Evolutionary conservation across 352 stramenopile species (phyloP).

Genomic region (Plasmopara viticola): DNA sequence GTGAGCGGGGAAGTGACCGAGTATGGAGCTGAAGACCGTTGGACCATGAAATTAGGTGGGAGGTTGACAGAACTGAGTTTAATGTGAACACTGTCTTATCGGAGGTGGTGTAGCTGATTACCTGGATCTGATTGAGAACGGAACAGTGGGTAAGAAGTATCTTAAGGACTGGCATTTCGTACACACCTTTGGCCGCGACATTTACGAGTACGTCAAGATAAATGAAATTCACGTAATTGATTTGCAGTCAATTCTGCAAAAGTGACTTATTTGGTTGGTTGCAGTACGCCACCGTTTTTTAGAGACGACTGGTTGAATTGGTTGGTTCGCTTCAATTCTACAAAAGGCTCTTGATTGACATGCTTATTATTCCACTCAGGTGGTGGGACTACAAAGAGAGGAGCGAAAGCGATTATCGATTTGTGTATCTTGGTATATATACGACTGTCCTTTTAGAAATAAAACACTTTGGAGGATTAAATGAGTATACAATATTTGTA

Average conservation of each 20-base stretch:
- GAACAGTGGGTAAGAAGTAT: slow-evolving; percentile 50
- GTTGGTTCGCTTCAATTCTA: slow-evolving; percentile 22
- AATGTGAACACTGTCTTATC: slow-evolving; percentile 2
- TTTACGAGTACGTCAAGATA: slow-evolving; percentile 50
- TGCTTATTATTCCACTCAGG: slow-evolving; percentile 21
- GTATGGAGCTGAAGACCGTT: slow-evolving; percentile 53
- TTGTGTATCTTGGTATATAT: slow-evolving; percentile 91
- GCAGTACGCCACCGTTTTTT: slow-evolving; percentile 84
- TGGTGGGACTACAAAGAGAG: slow-evolving; percentile 71
- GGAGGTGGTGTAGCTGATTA: slow-evolving; percentile 43
- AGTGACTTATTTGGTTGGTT: slow-evolving; percentile 14
- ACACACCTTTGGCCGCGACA: slow-evolving; percentile 38
- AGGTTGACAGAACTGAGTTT: neutral
- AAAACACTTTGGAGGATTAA: neutral
- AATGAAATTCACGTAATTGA: neutral
- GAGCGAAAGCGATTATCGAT: slow-evolving; percentile 89
- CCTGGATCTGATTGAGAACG: slow-evolving; percentile 43
- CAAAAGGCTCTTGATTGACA: neutral
- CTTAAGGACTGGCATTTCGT: slow-evolving; percentile 87
- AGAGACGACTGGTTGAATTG: slow-evolving; percentile 90
- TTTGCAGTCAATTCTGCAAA: slow-evolving; percentile 9
- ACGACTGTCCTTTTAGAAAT: neutral
- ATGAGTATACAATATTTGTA: slow-evolving; percentile 15
- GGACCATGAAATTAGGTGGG: slow-evolving; percentile 57
- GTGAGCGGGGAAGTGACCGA: slow-evolving; percentile 50